Base-by-base conservation (phyloP, 2,329 filamentous ascomycete genomes). In the Aureobasidium musti region DNA sequence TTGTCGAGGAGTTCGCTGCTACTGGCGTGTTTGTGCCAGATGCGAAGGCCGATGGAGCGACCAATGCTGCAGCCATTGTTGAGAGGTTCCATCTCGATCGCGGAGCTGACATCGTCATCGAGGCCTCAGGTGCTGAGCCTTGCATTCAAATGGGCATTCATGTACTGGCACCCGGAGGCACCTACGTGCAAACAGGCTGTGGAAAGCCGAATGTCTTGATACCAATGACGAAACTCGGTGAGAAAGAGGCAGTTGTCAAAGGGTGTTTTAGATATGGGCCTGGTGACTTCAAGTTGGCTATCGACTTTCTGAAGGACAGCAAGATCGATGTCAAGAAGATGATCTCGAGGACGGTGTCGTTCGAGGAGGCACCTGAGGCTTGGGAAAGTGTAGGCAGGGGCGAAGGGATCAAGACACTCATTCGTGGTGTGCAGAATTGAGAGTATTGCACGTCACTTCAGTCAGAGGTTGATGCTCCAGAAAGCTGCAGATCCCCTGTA, bases 261-360 rank as follows among this genome's bases (percentile, higher is more conserved):
- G 94, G 94, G 26, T 93, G 89, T 69, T 98, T 98, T 84, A 87
- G 94, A 45, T 98, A 98, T 78, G 89, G 89, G 3, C 86, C 87
- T 65, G 93, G 93, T 23, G 94, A 97, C 78, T 98, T 97, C 79
- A 86, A 88, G 75, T 86, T 93, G 7, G 92, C 92, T 5, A 83
- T 97, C 53, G 87, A 91, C 70, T 83, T 98, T 68, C 87, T 97
- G 1, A 84, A 85, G 8, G 83, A 80, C 30, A 91, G 91, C 59
- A 87, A 86, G 76, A 86, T 98, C 47, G 82, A 82, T 65, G 85
- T 88, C 37, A 96, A 96, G 86, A 86, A 86, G 77, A 82, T 98
- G 69, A 88, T 98, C 70, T 91, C 90, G 17, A 84, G 85, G 35
- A 87, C 87, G 33, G 92, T 97, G 61, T 83, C 85, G 57, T 98